These are phyloP conservation scores for Cladophialophora bantiana DNA, from an alignment of 2,329 filamentous ascomycete genomes.

Conservation along the genomic window DNA sequence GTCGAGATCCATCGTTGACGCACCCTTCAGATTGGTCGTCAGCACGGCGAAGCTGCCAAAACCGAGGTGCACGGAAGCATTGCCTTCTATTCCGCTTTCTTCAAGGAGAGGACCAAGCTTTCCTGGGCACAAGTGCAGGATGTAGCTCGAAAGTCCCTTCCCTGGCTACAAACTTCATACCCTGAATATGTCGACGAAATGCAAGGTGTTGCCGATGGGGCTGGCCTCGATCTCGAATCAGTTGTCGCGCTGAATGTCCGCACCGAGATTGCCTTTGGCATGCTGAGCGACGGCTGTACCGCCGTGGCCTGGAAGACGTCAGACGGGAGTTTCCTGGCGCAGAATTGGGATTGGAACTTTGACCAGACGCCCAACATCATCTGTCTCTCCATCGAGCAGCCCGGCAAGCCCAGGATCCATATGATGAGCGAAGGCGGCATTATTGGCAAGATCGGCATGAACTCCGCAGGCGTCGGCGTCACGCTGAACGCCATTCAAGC, in stretches of 20 bases:
- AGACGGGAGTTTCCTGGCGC: conserved; percentile 53
- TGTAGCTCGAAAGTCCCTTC: conserved; percentile 54
- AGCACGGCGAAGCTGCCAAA: conserved; percentile 43
- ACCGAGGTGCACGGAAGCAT: conserved; percentile 42
- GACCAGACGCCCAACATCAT: conserved; percentile 60
- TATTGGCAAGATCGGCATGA: conserved; percentile 66
- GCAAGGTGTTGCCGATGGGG: conserved; percentile 60
- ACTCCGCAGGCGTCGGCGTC: conserved; percentile 61
- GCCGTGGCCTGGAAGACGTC: conserved; percentile 59
- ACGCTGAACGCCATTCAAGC: conserved; percentile 64
- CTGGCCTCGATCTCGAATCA: conserved; percentile 55
- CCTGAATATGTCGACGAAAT: conserved; percentile 47
- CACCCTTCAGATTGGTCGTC: conserved; percentile 41
- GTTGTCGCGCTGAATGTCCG: conserved; percentile 66
- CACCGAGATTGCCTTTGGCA: conserved; percentile 65
- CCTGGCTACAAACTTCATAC: conserved; percentile 47
- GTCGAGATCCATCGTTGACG: background rate
- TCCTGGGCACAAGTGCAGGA: conserved; percentile 57
- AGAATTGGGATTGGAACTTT: conserved; percentile 66
- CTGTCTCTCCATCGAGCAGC: conserved; percentile 56
- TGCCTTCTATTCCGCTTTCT: conserved; percentile 42
- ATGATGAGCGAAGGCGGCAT: conserved; percentile 66
- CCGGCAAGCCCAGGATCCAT: conserved; percentile 56
- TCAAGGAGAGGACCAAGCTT: conserved; percentile 46
- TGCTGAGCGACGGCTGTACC: conserved; percentile 66